A percentile compares a stretch with the other conserved stretches of the same genome.
Conservation (phyloP, 768 basidiomycete species). For the Xerocomellus dryophilus region DNA sequence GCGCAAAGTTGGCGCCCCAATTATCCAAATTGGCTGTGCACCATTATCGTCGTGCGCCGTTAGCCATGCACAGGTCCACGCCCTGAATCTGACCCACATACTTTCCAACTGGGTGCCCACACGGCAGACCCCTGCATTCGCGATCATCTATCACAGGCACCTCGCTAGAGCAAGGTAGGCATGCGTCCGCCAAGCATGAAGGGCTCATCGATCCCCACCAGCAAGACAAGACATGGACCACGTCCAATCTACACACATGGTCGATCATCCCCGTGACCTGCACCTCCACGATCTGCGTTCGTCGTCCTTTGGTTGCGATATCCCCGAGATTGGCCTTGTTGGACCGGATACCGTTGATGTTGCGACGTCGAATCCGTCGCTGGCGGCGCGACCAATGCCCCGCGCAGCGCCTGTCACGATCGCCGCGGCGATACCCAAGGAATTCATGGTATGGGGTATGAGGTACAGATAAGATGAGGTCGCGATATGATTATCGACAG, state of each 20-base stretch:
- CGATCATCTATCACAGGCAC: conserved; percentile 7
- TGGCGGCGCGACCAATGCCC: conserved; percentile 49
- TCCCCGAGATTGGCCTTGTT: conserved; percentile 7
- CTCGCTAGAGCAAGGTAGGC: neutral
- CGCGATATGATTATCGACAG: neutral
- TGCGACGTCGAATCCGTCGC: conserved; percentile 41
- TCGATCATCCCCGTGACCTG: conserved; percentile 16
- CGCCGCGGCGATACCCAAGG: conserved; percentile 27
- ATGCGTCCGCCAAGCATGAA: neutral
- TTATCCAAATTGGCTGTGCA: conserved; percentile 11
- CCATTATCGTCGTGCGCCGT: neutral
- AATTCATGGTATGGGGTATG: neutral
- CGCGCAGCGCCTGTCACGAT: conserved; percentile 44
- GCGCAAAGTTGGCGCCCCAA: conserved; percentile 31
- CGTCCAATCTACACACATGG: conserved; percentile 9
- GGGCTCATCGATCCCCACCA: neutral
- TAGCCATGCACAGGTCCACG: neutral
- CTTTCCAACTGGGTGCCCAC: conserved; percentile 2
- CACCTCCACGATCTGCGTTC: neutral
- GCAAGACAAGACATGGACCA: conserved; percentile 5
- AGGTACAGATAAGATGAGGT: neutral
- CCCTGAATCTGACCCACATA: neutral
- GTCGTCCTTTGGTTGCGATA: neutral
- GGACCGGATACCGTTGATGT: conserved; percentile 40
- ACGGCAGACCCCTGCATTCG: conserved; percentile 11